Evolutionary conservation across 768 basidiomycete species (phyloP).

Genomic region (Auriculariales sp.): DNA sequence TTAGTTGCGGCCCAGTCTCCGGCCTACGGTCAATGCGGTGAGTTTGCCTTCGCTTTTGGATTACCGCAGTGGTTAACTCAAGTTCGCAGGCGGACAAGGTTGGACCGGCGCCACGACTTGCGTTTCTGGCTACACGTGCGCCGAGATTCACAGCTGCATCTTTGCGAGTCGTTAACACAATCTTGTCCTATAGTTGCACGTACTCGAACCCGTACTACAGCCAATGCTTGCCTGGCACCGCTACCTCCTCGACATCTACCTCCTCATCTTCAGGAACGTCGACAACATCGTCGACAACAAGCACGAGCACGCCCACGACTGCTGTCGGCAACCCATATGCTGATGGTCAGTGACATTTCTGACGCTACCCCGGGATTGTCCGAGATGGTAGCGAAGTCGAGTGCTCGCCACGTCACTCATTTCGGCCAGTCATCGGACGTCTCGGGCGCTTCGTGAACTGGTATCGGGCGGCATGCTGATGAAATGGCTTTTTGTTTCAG

Average conservation of each 20-base stretch:
- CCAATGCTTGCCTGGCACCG: constrained; percentile 8
- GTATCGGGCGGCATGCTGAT: too few relatives aligned
- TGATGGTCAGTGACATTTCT: constrained; percentile 24
- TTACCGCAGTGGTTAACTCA: constrained; percentile 2
- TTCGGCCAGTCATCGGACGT: too few relatives aligned
- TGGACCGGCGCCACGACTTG: constrained; percentile 3
- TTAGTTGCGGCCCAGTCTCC: constrained; percentile 29
- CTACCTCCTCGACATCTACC: constrained; percentile 6
- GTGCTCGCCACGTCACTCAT: too few relatives aligned
- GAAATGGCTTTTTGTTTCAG: too few relatives aligned
- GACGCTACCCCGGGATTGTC: not conserved
- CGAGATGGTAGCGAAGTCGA: not conserved
- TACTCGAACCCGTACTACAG: constrained; percentile 5
- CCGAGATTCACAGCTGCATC: constrained; percentile 4
- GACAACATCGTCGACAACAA: constrained; percentile 8
- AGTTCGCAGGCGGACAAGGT: not conserved
- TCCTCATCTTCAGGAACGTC: constrained; percentile 6
- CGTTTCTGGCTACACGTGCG: constrained; percentile 8
- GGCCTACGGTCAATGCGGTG: constrained; percentile 40
- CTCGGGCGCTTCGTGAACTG: too few relatives aligned
- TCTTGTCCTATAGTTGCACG: not conserved
- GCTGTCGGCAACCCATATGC: constrained; percentile 32
- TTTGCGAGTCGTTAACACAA: not conserved
- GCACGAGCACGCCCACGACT: constrained; percentile 7
- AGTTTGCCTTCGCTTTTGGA: constrained; percentile 18